These are phyloP conservation scores for Bruguiera hainesii DNA, from an alignment of 441 rosid genomes.

Conservation along the genomic window DNA sequence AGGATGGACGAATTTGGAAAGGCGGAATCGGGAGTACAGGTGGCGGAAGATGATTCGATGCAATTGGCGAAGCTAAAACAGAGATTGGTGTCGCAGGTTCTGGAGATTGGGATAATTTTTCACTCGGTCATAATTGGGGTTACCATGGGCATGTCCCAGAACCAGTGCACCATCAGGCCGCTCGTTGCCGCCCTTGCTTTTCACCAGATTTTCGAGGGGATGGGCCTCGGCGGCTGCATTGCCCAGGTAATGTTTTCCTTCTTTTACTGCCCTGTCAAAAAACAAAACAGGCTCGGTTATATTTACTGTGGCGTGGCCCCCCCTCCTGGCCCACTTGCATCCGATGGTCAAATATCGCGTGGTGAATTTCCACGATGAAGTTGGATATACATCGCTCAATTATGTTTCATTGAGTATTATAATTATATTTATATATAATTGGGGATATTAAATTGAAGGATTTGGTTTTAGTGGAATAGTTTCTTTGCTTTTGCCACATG, in stretches of 20 bases:
- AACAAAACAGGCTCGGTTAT: too few relatives aligned
- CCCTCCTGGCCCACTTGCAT: too few relatives aligned
- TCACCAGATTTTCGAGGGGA: constrained; percentile 91
- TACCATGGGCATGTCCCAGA: constrained; percentile 92
- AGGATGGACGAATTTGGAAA: constrained; percentile 27
- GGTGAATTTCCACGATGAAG: too few relatives aligned
- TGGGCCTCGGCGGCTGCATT: constrained; percentile 97
- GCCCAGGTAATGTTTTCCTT: constrained; percentile 60
- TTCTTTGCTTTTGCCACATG: too few relatives aligned
- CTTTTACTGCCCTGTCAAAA: too few relatives aligned
- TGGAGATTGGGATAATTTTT: constrained; percentile 89
- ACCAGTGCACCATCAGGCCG: constrained; percentile 77
- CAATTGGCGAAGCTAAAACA: constrained; percentile 54
- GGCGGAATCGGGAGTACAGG: constrained; percentile 22
- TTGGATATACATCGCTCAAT: too few relatives aligned
- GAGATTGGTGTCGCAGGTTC: constrained; percentile 81
- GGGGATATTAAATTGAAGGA: too few relatives aligned
- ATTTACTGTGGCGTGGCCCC: too few relatives aligned
- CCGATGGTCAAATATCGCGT: too few relatives aligned
- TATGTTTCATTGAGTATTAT: too few relatives aligned
- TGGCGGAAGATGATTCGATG: constrained; percentile 33
- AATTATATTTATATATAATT: too few relatives aligned
- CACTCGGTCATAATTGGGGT: constrained; percentile 90
- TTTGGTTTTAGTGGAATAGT: too few relatives aligned
- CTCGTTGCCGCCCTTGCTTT: constrained; percentile 81